Evolutionary conservation across 495 filamentous ascomycete species (phyloP).

Genomic region (Arthonia radiata): DNA sequence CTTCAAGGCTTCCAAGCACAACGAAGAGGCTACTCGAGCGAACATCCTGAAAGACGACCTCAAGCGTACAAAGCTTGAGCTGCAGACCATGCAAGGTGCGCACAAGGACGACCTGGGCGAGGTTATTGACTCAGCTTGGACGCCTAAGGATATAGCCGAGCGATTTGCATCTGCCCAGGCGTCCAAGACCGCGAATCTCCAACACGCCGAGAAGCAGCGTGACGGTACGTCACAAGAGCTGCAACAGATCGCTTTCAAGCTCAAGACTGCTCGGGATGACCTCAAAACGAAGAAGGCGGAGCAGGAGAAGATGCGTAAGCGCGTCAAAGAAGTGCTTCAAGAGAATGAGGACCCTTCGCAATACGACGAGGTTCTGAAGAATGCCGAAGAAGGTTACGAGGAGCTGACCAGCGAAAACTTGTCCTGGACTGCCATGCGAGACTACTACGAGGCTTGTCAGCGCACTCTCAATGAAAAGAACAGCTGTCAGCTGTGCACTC

Average conservation of each 20-base stretch:
- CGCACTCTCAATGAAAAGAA: constrained; percentile 32
- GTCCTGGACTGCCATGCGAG: constrained; percentile 30
- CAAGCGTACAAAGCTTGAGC: constrained; percentile 38
- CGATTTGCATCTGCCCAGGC: constrained; percentile 43
- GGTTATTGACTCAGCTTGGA: constrained; percentile 39
- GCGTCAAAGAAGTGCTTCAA: constrained; percentile 24
- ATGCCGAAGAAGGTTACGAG: constrained; percentile 35
- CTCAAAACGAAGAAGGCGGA: constrained; percentile 39
- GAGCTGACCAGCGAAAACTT: constrained; percentile 35
- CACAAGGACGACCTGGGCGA: constrained; percentile 42
- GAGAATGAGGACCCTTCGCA: constrained; percentile 22
- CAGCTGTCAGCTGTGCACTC: constrained; percentile 43
- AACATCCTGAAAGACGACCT: constrained; percentile 55
- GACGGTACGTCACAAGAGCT: constrained; percentile 47
- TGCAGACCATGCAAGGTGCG: constrained; percentile 51
- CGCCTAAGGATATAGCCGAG: constrained; percentile 38
- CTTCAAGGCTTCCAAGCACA: constrained; percentile 51
- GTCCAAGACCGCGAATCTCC: constrained; percentile 22
- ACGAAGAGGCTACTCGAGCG: constrained; percentile 52
- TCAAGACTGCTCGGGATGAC: constrained; percentile 35
- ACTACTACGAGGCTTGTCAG: constrained; percentile 38
- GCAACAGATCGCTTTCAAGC: constrained; percentile 51
- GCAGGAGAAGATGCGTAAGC: constrained; percentile 30
- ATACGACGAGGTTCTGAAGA: constrained; percentile 24
- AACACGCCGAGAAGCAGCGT: constrained; percentile 38